Evolutionary conservation across 208 protist genomes (phyloP).

Genomic region (Angomonas deanei): DNA sequence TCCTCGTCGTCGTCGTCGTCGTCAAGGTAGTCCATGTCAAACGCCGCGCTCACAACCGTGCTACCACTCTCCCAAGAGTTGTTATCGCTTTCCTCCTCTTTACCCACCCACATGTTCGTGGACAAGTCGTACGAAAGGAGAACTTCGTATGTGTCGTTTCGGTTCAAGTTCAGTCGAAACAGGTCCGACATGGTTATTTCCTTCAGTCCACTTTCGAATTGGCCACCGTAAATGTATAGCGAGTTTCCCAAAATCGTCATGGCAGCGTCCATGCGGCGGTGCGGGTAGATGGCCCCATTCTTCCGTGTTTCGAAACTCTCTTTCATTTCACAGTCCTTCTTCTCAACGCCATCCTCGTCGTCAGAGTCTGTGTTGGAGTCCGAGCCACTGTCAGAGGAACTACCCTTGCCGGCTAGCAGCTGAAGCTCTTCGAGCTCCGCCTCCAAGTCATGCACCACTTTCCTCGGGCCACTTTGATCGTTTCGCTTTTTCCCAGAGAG

Average conservation of each 20-base stretch:
- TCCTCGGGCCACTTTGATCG: background rate
- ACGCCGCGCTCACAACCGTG: slow-evolving; percentile 77
- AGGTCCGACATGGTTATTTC: slow-evolving; percentile 89
- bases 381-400: slow-evolving; percentile 22
- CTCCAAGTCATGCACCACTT: slow-evolving; percentile 35
- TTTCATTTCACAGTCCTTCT: slow-evolving; percentile 31
- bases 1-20: slow-evolving; percentile 66
- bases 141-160: slow-evolving; percentile 69
- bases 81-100: slow-evolving; percentile 69
- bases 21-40: slow-evolving; percentile 64
- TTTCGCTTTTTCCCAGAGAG: slow-evolving; percentile 33
- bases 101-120: slow-evolving; percentile 71
- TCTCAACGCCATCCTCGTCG: background rate
- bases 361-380: background rate
- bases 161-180: slow-evolving; percentile 81
- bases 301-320: slow-evolving; percentile 70
- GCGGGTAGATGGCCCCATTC: slow-evolving; percentile 61
- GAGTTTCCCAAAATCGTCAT: slow-evolving; percentile 58
- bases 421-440: slow-evolving; percentile 61
- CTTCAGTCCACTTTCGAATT: slow-evolving; percentile 82
- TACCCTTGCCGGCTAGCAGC: slow-evolving; percentile 19
- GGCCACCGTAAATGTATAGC: slow-evolving; percentile 85
- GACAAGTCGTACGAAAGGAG: slow-evolving; percentile 84
- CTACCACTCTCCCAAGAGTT: slow-evolving; percentile 86
- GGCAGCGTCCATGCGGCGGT: slow-evolving; percentile 80